Base-by-base conservation (phyloP, 2,329 filamentous ascomycete genomes). In the Fusarium pininemorale region DNA sequence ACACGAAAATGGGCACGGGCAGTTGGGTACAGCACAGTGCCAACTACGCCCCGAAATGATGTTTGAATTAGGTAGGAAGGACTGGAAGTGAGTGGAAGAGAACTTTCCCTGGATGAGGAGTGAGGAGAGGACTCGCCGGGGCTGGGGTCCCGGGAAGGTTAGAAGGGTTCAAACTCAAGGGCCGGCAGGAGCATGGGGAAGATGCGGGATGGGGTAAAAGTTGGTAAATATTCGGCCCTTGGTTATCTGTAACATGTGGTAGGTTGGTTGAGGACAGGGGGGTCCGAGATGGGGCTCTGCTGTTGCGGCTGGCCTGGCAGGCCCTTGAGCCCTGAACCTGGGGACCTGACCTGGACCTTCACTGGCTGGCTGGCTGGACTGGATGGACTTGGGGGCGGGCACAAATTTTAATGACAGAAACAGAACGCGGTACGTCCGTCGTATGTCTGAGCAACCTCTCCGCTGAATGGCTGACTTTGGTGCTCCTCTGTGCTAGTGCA, bases 261-360 rank as follows among this genome's bases (percentile, higher is more conserved):
- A 74, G 71, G 72, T 68, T 59, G 67, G 48, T 39, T 53, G 58
- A 69, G 47, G 32, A 65, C 75, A 77, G 66, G 75, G 75, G 75
- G 58, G 63, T 54, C 58, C 63, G 51, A 18, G 75, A 77, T 77
- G 75, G 75, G 75, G 75, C 75, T 77, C 75, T 75, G 54, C 60
- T 77, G 61, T 64, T 72, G 65, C 73, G 56, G 51, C 61, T 59
- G 50, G 51, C 18, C 24, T 22, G 24, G 32, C 32, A 54, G 32
- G 32, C 32, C 51, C 51, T 54, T 22, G 32, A 54, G 32, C 35
- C 51, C 35, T 54, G 51, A 54, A 54, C 51, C 51, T 54, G 51
- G 51, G 51, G 51, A 54, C 24, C 22, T 35, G 32, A n/a, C 35
- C 51, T 54, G 35, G 35, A 39, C 35, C 50, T 51, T 51, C 48